Evolutionary conservation across 371 early-diverging fungal genomes (phyloP), one percentile per base, ranked within the genome.

Genomic region (Mortierella sp.): DNA sequence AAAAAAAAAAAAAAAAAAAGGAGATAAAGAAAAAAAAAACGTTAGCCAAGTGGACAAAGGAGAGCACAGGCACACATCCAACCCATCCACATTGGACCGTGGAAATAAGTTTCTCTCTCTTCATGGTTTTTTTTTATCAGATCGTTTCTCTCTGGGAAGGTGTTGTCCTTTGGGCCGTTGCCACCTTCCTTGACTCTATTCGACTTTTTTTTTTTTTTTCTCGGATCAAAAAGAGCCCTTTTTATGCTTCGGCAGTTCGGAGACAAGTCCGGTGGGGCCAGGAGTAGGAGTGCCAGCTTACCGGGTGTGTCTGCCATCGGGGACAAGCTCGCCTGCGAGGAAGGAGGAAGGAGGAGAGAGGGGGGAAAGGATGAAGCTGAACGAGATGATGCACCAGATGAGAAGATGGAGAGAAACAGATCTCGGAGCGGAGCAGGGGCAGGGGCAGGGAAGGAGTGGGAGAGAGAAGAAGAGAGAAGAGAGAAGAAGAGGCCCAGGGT

Each of bases 241-340:
- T 9, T 37, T 9, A 9, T n/a, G 37, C 3, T 37, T 9, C 37
- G 37, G 5, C 37, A 5, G 37, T 37, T 37, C 37, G 37, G 37
- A 37, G 30, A 30, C 7, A 9, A 26, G 57, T 16, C 25, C 29
- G 30, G 28, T 26, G 26, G n/a, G 30, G 30, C 12, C 18, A 37
- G 37, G 26, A 37, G 14, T 37, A 44, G 21, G 12, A 21, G 51
- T 2, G 21, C 7, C 7, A n/a, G 55, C 64, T 64, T 64, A 64
- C 64, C 55, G 57, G 55, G 37, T n/a, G 64, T 50, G 51, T 48
- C 64, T 45, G 56, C 57, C 64, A 64, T 64, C 46, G 64, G 53
- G 29, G 19, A 37, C 37, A 37, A 53, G 53, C 23, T 19, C 21
- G 50, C 50, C 50, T 50, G 50, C 21, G 23, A n/a, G n/a, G n/a